These are phyloP conservation scores for Dictyostelium discoideum DNA, from an alignment of 78 protist species.

Conservation along the genomic window dicty_2.7 NC_007091.3:3768501-3769000, in stretches of 20 bases:
- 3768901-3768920: no score
- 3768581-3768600: slow-evolving; percentile 50
- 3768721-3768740: slow-evolving; percentile 88
- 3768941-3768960: no score
- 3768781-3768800: slow-evolving; percentile 86
- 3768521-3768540: no score
- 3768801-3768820: slow-evolving; percentile 82
- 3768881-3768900: no score
- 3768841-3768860: no score
- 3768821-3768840: not conserved
- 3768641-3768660: slow-evolving; percentile 86
- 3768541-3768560: slow-evolving; percentile 82
- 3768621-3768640: slow-evolving; percentile 93
- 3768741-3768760: slow-evolving; percentile 90
- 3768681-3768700: slow-evolving; percentile 62
- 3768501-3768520: no score
- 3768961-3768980: no score
- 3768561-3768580: slow-evolving; percentile 57
- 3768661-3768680: slow-evolving; percentile 72
- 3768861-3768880: no score
- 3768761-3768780: slow-evolving; percentile 92
- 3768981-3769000: no score
- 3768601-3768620: slow-evolving; percentile 64
- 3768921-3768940: no score
- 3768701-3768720: slow-evolving; percentile 60